These are phyloP conservation scores for Acorus gramineus DNA, from an alignment of 106 monocot species.

Conservation along the genomic window DNA sequence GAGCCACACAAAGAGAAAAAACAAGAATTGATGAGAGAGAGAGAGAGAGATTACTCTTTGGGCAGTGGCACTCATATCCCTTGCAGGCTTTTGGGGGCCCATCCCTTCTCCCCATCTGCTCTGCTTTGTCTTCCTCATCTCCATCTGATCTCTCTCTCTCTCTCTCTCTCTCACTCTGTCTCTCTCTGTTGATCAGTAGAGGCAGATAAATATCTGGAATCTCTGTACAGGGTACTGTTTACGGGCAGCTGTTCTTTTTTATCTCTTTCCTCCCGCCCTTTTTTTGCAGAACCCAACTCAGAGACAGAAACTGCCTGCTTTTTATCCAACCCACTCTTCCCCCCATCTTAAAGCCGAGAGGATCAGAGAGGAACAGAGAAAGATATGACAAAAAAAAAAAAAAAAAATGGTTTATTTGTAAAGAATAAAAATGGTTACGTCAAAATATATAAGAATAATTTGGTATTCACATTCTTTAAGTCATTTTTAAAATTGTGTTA, in stretches of 20 bases:
- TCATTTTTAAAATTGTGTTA: no score
- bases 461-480: no score
- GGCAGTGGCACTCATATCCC: no score
- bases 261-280: conserved; percentile 6
- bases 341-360: no score
- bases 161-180: conserved; percentile 1
- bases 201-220: conserved; percentile 26
- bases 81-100: conserved; percentile 27
- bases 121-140: conserved; percentile 7
- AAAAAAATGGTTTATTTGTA: no score
- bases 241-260: conserved; percentile 7
- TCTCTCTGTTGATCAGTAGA: conserved; percentile 16
- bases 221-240: conserved; percentile 16
- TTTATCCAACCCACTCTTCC: no score
- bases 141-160: neutral
- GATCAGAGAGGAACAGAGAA: no score
- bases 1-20: conserved; percentile 5
- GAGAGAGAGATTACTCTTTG: conserved; percentile 7
- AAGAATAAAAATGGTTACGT: no score
- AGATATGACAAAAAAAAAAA: no score
- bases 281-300: neutral
- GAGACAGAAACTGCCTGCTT: no score
- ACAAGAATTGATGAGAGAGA: conserved; percentile 1
- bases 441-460: no score
- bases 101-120: conserved; percentile 8